Base-by-base conservation (phyloP, 2,329 filamentous ascomycete genomes). In the Colletotrichum sp. region DNA sequence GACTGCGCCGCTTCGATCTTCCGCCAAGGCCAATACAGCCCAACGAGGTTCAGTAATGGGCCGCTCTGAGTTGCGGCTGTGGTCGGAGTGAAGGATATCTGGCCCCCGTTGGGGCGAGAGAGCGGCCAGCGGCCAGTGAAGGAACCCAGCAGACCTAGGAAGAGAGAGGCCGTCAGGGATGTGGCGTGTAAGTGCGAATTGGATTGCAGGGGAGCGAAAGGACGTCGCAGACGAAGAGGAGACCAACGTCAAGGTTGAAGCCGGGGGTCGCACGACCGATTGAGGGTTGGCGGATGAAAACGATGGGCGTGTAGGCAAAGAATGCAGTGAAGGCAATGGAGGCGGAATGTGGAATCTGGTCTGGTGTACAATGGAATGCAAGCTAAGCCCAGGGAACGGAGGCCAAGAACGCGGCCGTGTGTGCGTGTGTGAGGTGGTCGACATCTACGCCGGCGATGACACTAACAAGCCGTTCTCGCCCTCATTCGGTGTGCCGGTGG, bases 1-100 rank as follows among this genome's bases (percentile, higher is more conserved):
- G n/a, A 64, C 32, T 56, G 30, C 56, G 56, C 55, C 36, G 39
- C 36, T 55, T 58, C 39, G 56, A 64, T 72, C 62, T 67, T 36
- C 27, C n/a, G 64, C 69, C 73, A 72, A 75, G 73, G 58, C 70
- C 43, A 58, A 56, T 56, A 36, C 62, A 68, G 73, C 70, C 73
- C 58, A 75, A 27, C 32, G 62, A 68, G 70, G 69, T 60, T 27
- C n/a, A 25, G n/a, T 15, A 62, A 58, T 64, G 73, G 64, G 73
- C 43, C 73, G 56, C 69, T 70, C 64, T 70, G 55, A 28, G 55
- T 64, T 28, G 56, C 34, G 56, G 32, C 36, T 52, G 36, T 22
- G 36, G 32, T 28, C 39, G 32, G 16, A 32, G 30, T 27, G n/a
- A 55, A 61, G 34, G 15, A 34, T 36, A 43, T 52, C 43, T 52